Conservation (phyloP, 345 rosid species). For the Brassica cretica region DNA sequence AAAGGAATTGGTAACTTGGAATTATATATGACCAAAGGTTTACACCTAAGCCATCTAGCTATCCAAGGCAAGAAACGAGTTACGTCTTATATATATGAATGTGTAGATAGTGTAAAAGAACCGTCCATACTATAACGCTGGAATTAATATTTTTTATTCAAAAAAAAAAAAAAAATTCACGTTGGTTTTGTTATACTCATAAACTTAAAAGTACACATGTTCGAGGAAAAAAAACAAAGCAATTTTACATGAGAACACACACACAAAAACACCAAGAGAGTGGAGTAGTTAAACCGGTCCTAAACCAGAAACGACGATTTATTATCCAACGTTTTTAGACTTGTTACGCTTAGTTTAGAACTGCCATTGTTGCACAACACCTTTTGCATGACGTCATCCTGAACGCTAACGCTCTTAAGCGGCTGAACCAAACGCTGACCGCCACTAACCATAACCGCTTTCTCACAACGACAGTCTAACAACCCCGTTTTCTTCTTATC, state of each 20-base stretch:
- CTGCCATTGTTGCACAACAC: conserved; percentile 31
- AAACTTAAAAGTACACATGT: conserved; percentile 18
- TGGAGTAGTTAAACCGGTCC: not conserved
- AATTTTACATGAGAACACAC: not conserved
- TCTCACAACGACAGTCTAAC: conserved; percentile 73
- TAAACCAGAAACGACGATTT: conserved; percentile 18
- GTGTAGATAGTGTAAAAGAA: conserved; percentile 19
- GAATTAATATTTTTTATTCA: not conserved
- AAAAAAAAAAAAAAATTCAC: not conserved
- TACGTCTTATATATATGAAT: not conserved
- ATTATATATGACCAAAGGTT: not conserved
- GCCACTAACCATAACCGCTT: conserved; percentile 53
- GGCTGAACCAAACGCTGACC: conserved; percentile 27
- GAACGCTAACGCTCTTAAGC: conserved; percentile 9
- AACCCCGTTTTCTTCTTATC: conserved; percentile 41
- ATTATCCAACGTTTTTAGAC: conserved; percentile 5
- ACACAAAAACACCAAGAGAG: conserved; percentile 8
- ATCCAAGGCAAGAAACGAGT: conserved; percentile 18
- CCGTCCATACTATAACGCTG: conserved; percentile 13
- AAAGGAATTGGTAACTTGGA: conserved; percentile 17
- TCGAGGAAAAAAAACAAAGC: not conserved
- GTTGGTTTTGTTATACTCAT: conserved; percentile 1
- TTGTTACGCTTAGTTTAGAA: conserved; percentile 30
- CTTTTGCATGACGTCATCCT: conserved; percentile 12
- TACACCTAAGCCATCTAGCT: conserved; percentile 11